Evolutionary conservation across 148 eudicot species (phyloP), one percentile per base, ranked within the genome.

Genomic region (Camellia japonica): DNA sequence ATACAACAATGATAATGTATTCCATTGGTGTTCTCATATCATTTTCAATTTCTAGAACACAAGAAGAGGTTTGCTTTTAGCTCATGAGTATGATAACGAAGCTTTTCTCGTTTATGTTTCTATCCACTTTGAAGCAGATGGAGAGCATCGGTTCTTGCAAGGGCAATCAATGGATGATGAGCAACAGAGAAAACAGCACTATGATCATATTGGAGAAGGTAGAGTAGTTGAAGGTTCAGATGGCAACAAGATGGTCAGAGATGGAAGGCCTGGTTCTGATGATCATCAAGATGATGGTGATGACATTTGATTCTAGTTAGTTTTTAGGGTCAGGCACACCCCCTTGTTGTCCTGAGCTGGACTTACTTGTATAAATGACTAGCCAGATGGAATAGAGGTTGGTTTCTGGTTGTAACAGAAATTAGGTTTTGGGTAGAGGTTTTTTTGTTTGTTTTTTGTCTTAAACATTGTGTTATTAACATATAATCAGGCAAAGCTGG

Each of bases 141-240:
- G 82, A 80, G 85, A 83, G 43, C 90, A 20, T 66, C 82, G 68
- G 62, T 84, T 87, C 80, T 84, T 83, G 9, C 87, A 84, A 75
- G 84, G 86, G 23, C 89, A 75, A 64, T 54, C 85, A 20, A 82
- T 77, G 80, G 90, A 83, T 52, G 86, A 77, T 70, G 86, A 85
- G 38, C 82, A 61, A 66, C 74, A 85, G 87, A 76, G 87, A 78
- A 90, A 86, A 82, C 84, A 84, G 14, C 90, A 79, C 47, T 84
- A 80, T 44, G 83, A 84, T 72, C 87, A 86, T 68, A 84, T 84
- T 75, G 89, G 84, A 41, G 88, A 78, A 78, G 87, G 78, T 43
- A 83, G 84, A 76, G 80, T 82, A 20, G 69, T 68, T 67, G 86
- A 85, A 67, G 84, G 88, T 56, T 82, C 81, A 73, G 86, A 78